Percentiles rank a stretch among this genome's conserved stretches.
phyloP scores from a whole-genome alignment of 768 basidiomycete species.

The Hemileccinum rubropunctum region DNA sequence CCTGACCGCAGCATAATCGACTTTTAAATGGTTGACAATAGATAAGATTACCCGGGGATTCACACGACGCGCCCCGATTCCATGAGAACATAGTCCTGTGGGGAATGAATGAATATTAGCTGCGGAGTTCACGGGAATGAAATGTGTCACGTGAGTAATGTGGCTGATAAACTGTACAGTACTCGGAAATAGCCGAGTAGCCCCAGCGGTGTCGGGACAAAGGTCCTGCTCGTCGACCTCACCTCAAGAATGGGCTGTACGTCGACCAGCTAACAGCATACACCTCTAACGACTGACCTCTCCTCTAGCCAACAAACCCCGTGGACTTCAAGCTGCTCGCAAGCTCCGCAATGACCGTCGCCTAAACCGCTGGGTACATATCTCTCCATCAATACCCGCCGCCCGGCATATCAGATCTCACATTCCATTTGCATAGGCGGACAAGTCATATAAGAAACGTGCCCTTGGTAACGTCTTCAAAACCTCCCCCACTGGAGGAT shows the following conservation, averaged over 20 bases:
- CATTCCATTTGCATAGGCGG: slow-evolving; percentile 57
- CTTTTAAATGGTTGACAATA: not conserved
- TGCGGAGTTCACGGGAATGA: no score
- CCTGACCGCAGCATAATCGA: no score
- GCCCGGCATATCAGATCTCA: slow-evolving; percentile 13
- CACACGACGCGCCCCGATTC: no score
- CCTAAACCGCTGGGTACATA: slow-evolving; percentile 93
- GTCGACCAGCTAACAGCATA: slow-evolving; percentile 35
- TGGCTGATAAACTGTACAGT: slow-evolving; percentile 44
- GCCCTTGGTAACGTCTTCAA: slow-evolving; percentile 99
- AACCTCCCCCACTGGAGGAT: slow-evolving; percentile 98
- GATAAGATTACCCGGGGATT: not conserved
- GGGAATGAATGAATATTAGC: no score
- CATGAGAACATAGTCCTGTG: no score
- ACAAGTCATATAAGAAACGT: slow-evolving; percentile 99
- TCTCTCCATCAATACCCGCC: slow-evolving; percentile 2
- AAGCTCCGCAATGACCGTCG: slow-evolving; percentile 94
- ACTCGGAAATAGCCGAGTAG: slow-evolving; percentile 31
- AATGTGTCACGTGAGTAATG: slow-evolving; percentile 12
- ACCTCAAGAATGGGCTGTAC: slow-evolving; percentile 80
- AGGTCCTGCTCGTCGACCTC: slow-evolving; percentile 40
- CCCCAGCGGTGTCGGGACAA: slow-evolving; percentile 2
- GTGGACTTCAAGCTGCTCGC: slow-evolving; percentile 97
- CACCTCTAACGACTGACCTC: slow-evolving; percentile 6
- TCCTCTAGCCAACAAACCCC: slow-evolving; percentile 89